A percentile compares a stretch with the other conserved stretches of the same genome.
These are phyloP conservation scores for Scleroderma citrinum DNA, from an alignment of 768 basidiomycete species.

Conservation along the genomic window DNA sequence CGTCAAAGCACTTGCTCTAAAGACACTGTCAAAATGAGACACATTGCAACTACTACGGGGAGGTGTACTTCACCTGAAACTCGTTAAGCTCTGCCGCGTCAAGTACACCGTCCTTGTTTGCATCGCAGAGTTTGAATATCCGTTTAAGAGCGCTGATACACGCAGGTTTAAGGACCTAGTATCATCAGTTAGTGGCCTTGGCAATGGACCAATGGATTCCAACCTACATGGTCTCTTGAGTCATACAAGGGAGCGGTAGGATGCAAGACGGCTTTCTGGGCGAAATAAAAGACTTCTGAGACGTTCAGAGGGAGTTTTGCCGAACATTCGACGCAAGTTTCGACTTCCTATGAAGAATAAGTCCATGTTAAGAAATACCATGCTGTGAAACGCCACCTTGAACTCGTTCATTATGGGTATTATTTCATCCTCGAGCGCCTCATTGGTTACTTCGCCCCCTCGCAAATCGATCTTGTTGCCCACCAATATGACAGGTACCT, in stretches of 20 bases:
- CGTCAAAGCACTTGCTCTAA: constrained; percentile 92
- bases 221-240: constrained; percentile 86
- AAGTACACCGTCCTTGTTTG: constrained; percentile 89
- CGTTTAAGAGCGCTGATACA: constrained; percentile 83
- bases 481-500: constrained; percentile 95
- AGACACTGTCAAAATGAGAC: neutral
- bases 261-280: constrained; percentile 95
- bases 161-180: constrained; percentile 86
- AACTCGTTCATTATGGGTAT: constrained; percentile 97
- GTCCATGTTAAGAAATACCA: neutral
- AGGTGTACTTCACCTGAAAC: constrained; percentile 66
- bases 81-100: constrained; percentile 91
- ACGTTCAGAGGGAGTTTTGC: constrained; percentile 87
- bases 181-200: constrained; percentile 8
- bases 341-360: constrained; percentile 70
- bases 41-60: neutral
- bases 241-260: constrained; percentile 97
- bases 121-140: constrained; percentile 95
- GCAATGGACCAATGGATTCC: constrained; percentile 3
- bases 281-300: constrained; percentile 97
- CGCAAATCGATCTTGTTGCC: constrained; percentile 98
- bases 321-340: constrained; percentile 97
- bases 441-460: constrained; percentile 89
- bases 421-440: constrained; percentile 92
- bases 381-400: constrained; percentile 52